Evolutionary conservation across 2,329 filamentous ascomycete species (phyloP), one percentile per base, ranked within the genome.

Genomic region (Colletotrichum ledebouriae): DNA sequence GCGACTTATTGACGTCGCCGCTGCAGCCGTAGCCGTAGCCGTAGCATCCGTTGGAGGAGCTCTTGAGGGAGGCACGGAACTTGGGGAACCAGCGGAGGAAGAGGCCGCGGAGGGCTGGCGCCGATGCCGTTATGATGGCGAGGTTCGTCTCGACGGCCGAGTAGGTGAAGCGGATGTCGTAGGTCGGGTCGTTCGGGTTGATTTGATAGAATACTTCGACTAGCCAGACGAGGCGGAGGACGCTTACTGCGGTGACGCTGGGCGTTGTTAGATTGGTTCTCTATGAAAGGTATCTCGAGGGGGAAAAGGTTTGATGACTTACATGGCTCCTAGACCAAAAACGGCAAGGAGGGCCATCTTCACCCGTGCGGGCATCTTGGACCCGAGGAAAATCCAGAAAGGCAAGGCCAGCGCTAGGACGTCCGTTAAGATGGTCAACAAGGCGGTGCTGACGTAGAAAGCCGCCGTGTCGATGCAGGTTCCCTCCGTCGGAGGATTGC

Each of bases 401-500:
- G 79, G 79, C 17, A 81, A 70, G 2, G 71, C 76, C 17, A 82
- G 73, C 5, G 81, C 76, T 50, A 82, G 69, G 0, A 82, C 71
- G 39, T 83, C 82, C 10, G 79, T 82, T 7, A 82, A 44, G 37
- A 84, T 82, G 15, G 78, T 82, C 15, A 83, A 71, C 1, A 73
- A 75, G 2, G 80, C 77, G 11, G 73, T 75, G 12, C 76, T 71
- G 4, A 82, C 75, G 63, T 80, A 80, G 53, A 71, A 70, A n/a
- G 52, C 59, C 6, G 25, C 1, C 46, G 37, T 63, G 55, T 70
- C 64, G 59, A 70, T 69, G 29, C 67, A 69, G 15, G 37, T 57
- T 2, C 67, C 67, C 11, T 67, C 63, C 29, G 53, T 63, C 15
- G 62, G 67, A 12, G 63, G 66, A 41, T 69, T 55, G 11, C 66